Evolutionary conservation across 2,329 filamentous ascomycete species (phyloP).

Genomic region (Fusarium xylarioides): DNA sequence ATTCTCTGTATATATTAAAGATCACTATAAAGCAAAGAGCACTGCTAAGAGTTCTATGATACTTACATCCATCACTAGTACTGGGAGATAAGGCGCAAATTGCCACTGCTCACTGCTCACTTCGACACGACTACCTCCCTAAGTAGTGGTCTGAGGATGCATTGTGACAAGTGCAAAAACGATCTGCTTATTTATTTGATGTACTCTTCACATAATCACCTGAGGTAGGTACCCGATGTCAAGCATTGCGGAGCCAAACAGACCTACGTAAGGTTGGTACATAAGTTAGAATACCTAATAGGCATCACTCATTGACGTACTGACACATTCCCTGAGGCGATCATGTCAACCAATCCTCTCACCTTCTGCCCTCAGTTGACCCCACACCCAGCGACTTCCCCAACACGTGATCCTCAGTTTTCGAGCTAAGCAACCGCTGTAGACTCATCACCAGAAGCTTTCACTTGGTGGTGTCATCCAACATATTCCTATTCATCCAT

Average conservation of each 20-base stretch:
- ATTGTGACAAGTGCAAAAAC: neutral
- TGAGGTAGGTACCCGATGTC: neutral
- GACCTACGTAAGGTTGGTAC: neutral
- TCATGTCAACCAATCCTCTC: slow-evolving; percentile 16
- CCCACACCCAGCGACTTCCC: slow-evolving; percentile 18
- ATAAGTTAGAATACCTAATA: neutral
- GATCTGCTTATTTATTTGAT: neutral
- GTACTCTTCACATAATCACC: neutral
- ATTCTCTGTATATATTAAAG: neutral
- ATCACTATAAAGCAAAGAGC: neutral
- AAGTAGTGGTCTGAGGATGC: neutral
- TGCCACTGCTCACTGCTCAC: slow-evolving; percentile 13
- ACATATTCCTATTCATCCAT: slow-evolving; percentile 38
- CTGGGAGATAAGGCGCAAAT: neutral
- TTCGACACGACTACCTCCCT: neutral
- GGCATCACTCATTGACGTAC: slow-evolving; percentile 24
- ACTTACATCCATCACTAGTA: neutral
- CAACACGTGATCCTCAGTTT: slow-evolving; percentile 47
- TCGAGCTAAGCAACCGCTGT: slow-evolving; percentile 41
- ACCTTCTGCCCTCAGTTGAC: slow-evolving; percentile 15
- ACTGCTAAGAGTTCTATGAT: slow-evolving; percentile 10
- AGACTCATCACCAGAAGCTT: slow-evolving; percentile 44
- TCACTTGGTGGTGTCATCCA: slow-evolving; percentile 45
- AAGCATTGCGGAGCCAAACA: neutral
- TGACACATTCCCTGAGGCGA: slow-evolving; percentile 8